Conservation (phyloP, 805 yeast genomes). For the Kazachstania africana region DNA sequence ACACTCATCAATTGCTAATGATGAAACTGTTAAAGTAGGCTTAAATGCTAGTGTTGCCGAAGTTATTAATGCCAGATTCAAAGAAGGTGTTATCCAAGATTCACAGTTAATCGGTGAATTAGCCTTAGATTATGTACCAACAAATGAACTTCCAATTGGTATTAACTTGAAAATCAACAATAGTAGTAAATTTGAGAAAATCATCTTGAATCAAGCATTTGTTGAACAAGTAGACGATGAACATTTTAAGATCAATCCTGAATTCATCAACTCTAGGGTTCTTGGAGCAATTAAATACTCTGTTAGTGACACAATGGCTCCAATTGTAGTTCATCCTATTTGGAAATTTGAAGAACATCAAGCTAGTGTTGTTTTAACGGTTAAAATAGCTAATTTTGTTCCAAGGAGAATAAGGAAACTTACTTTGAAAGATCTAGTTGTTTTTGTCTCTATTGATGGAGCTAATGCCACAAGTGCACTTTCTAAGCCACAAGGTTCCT, state of each 20-base stretch:
- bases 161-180: slow-evolving; percentile 33
- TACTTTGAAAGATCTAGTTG: slow-evolving; percentile 27
- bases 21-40: slow-evolving; percentile 39
- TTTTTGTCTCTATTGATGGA: slow-evolving; percentile 47
- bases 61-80: slow-evolving; percentile 60
- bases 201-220: slow-evolving; percentile 42
- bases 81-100: slow-evolving; percentile 48
- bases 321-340: slow-evolving; percentile 63
- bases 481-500: slow-evolving; percentile 86
- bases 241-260: slow-evolving; percentile 35
- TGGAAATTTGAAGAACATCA: slow-evolving; percentile 86
- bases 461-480: slow-evolving; percentile 63
- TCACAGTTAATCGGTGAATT: slow-evolving; percentile 74
- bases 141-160: slow-evolving; percentile 29
- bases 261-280: slow-evolving; percentile 47
- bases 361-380: slow-evolving; percentile 70
- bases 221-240: slow-evolving; percentile 38
- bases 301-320: slow-evolving; percentile 41
- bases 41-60: slow-evolving; percentile 81
- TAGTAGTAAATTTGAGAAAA: slow-evolving; percentile 31
- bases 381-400: slow-evolving; percentile 30
- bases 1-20: slow-evolving; percentile 29
- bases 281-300: slow-evolving; percentile 76
- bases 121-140: slow-evolving; percentile 56
- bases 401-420: slow-evolving; percentile 26